Conservation (phyloP, 129 eudicot species). For the Pulicaria dysenterica region DNA sequence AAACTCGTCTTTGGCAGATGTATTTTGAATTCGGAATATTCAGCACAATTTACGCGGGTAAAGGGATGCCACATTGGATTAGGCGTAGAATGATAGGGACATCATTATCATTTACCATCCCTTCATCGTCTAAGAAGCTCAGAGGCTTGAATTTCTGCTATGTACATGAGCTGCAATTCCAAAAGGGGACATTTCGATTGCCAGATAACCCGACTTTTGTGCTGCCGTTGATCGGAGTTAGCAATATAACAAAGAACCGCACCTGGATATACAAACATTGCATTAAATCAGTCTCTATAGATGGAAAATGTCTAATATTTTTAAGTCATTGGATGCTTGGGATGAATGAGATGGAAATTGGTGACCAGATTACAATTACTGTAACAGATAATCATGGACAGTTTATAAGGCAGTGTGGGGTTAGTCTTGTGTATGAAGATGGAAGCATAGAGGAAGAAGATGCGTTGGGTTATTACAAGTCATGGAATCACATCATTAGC, state of each 20-base stretch:
- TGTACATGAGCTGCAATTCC: neutral
- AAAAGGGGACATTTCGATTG: neutral
- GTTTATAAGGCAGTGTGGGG: conserved; percentile 1
- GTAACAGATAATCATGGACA: too few species aligned
- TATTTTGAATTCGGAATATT: conserved; percentile 27
- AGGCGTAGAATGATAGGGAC: neutral
- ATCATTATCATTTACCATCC: conserved; percentile 20
- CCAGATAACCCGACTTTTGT: neutral
- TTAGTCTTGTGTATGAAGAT: conserved; percentile 12
- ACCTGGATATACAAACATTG: conserved; percentile 5
- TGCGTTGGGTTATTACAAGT: neutral
- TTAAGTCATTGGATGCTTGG: conserved; percentile 24
- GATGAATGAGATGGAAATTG: conserved; percentile 23
- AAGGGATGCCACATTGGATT: conserved; percentile 9
- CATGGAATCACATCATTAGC: conserved; percentile 18
- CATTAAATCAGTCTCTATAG: neutral
- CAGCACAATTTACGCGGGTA: conserved; percentile 2
- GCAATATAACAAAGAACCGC: conserved; percentile 6
- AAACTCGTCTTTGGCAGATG: neutral
- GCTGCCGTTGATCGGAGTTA: neutral
- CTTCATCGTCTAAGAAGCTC: neutral
- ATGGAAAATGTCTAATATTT: neutral
- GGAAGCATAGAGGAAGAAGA: neutral
- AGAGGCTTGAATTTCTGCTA: conserved; percentile 19
- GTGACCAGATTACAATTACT: conserved; percentile 1